phyloP scores from a whole-genome alignment of 169 alveolate species.

The Plasmodium knowlesi region DNA sequence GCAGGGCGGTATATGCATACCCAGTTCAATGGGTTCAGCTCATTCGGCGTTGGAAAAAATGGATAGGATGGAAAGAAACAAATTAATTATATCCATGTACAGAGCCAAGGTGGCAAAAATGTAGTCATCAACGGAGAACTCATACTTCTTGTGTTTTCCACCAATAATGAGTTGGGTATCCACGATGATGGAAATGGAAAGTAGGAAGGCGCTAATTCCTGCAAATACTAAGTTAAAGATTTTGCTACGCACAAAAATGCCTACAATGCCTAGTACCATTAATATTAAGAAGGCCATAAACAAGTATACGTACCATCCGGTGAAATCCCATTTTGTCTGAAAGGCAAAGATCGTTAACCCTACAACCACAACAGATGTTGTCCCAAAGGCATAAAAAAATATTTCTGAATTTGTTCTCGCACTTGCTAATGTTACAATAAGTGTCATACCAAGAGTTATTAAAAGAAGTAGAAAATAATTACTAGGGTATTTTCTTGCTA shows the following conservation, averaged over 20 bases:
- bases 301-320: constrained; percentile 82
- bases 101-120: constrained; percentile 91
- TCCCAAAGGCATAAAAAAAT: constrained; percentile 83
- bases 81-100: constrained; percentile 90
- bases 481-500: constrained; percentile 78
- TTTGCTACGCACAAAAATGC: constrained; percentile 69
- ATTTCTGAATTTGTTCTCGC: constrained; percentile 73
- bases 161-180: constrained; percentile 93
- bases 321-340: constrained; percentile 87
- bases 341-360: constrained; percentile 84
- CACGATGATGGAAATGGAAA: constrained; percentile 89
- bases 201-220: constrained; percentile 85
- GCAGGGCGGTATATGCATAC: not conserved
- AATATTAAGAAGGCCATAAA: constrained; percentile 76
- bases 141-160: constrained; percentile 89
- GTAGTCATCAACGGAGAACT: constrained; percentile 94
- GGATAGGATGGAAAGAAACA: constrained; percentile 86
- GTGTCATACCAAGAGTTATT: constrained; percentile 67
- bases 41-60: constrained; percentile 68
- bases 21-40: too few relatives aligned
- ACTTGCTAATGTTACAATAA: constrained; percentile 46
- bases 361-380: constrained; percentile 80
- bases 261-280: constrained; percentile 68
- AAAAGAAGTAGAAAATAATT: constrained; percentile 69
- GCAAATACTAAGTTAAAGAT: constrained; percentile 73